These are phyloP conservation scores for Vigna nakashimae DNA, from an alignment of 306 rosid genomes.

Conservation along the genomic window DNA sequence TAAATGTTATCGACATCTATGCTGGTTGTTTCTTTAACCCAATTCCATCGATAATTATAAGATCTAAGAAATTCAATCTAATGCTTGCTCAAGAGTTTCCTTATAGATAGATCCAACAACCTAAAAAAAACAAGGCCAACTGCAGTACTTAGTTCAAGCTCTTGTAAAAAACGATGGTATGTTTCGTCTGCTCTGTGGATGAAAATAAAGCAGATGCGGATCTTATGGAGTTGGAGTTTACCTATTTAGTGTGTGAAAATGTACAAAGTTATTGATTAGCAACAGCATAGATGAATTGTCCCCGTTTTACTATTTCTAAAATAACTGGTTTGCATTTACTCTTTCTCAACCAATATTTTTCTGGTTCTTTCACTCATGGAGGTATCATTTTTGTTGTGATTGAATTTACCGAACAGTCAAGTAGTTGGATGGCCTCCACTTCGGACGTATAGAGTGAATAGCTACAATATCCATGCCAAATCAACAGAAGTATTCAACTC, in stretches of 20 bases:
- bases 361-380: constrained; percentile 38
- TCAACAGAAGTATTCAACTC: constrained; percentile 62
- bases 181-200: not conserved
- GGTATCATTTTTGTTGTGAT: constrained; percentile 44
- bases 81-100: constrained; percentile 31
- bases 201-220: constrained; percentile 1
- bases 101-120: constrained; percentile 31
- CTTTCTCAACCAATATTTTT: constrained; percentile 19
- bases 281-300: not conserved
- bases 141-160: not conserved
- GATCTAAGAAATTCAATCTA: constrained; percentile 3
- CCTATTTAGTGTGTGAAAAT: not conserved
- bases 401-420: constrained; percentile 67
- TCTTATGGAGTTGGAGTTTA: constrained; percentile 19
- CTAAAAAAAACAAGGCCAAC: not conserved
- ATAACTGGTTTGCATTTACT: constrained; percentile 12
- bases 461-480: constrained; percentile 69
- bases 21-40: constrained; percentile 7
- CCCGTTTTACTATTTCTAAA: constrained; percentile 4
- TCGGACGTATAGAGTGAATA: constrained; percentile 77
- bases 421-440: constrained; percentile 99
- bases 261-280: not conserved
- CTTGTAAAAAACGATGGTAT: not conserved
- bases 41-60: constrained; percentile 1
- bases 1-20: constrained; percentile 13